Evolutionary conservation across 306 rosid species (phyloP), one percentile per base, ranked within the genome.

Genomic region (Astragalus glycyphyllos): DNA sequence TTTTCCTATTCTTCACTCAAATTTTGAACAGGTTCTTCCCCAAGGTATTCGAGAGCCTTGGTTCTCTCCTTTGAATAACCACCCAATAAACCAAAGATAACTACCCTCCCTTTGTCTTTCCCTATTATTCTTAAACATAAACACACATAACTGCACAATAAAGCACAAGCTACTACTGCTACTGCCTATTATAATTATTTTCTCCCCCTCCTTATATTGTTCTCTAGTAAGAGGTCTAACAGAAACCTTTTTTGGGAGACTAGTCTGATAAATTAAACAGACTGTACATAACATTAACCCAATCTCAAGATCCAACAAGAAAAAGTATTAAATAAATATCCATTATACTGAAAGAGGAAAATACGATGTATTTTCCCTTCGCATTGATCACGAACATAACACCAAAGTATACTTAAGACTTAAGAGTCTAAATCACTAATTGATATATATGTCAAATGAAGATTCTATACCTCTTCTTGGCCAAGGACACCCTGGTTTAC

Each of bases 391-490:
- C 11, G 11, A 54, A 73, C 59, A 68, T 72, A 8, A 58, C 50
- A 60, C 17, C 15, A 40, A 56, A 14, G 45, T 41, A 12, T 16
- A 14, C 11, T 71, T 11, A 26, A 16, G 48, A 14, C 11, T 71
- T 11, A 26, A 16, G 48, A 34, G 35, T 49, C 46, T 71, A 56
- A 58, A 65, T 8, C 12, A 48, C 42, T 69, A 42, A 64, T 35
- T 14, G 50, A 48, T 51, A 62, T 40, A n/a, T 11, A 51, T 35
- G 32, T 74, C 59, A 71, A 42, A 65, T 49, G 68, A 23, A 65
- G 56, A 71, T 40, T 77, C 63, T 54, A 54, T 85, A 93, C 98
- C 98, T 93, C 98, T 82, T 93, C 98, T 66, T 86, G 84, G 64
- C 88, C 93, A 80, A 93, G 86, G 86, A 84, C 81, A 42, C 87